These are phyloP conservation scores for Excoecaria cochinchinensis DNA, from an alignment of 345 rosid genomes.

Conservation along the genomic window DNA sequence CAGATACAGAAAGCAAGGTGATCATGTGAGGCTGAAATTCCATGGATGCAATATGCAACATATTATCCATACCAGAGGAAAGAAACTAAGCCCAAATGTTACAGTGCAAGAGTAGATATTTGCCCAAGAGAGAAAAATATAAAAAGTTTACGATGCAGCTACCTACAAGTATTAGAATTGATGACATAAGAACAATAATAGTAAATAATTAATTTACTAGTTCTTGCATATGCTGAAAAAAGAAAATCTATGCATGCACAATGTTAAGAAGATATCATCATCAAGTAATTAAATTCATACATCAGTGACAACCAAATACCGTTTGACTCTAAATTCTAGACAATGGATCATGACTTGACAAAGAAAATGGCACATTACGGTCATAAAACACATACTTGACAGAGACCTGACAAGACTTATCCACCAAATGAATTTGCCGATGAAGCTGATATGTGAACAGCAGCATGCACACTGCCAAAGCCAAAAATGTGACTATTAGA, in stretches of 20 bases:
- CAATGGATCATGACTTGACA: not conserved
- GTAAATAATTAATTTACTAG: too few relatives aligned
- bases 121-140: not conserved
- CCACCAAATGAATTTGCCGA: conserved; percentile 46
- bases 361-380: not conserved
- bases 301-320: not conserved
- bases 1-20: conserved; percentile 8
- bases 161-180: not conserved
- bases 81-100: not conserved
- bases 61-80: not conserved
- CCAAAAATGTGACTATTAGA: conserved; percentile 13
- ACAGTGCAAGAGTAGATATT: not conserved
- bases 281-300: not conserved
- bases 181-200: not conserved
- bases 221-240: not conserved
- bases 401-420: conserved; percentile 53
- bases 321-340: not conserved
- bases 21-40: not conserved
- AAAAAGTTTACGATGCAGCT: not conserved
- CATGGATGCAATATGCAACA: not conserved
- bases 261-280: not conserved
- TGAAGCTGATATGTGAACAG: conserved; percentile 81
- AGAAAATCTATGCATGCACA: not conserved
- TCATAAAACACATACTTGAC: conserved; percentile 54
- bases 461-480: conserved; percentile 60